Evolutionary conservation across 2,329 filamentous ascomycete species (phyloP).

Genomic region (Alternaria alternata): DNA sequence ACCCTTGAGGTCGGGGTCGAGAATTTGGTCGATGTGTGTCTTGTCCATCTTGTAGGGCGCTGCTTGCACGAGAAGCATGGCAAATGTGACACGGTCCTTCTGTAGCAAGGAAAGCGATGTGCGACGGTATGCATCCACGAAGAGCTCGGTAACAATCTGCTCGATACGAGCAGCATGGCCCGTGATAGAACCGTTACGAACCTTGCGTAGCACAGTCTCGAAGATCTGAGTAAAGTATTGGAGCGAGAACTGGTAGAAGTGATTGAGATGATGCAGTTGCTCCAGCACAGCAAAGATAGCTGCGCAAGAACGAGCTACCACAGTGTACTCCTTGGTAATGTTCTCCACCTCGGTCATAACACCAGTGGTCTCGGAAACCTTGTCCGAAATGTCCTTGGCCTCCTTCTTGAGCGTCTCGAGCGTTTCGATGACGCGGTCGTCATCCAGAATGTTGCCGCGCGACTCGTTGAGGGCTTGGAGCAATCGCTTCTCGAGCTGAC

Average conservation of each 20-base stretch:
- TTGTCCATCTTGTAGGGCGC: constrained; percentile 98
- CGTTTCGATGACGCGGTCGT: constrained; percentile 97
- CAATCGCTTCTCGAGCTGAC: constrained; percentile 91
- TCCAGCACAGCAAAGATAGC: constrained; percentile 97
- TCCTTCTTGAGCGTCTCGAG: constrained; percentile 98
- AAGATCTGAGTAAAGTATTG: constrained; percentile 99
- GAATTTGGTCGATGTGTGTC: constrained; percentile 81
- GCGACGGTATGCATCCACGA: constrained; percentile 88
- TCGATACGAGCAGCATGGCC: constrained; percentile 84
- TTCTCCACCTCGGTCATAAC: constrained; percentile 98
- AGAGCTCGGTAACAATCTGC: constrained; percentile 89
- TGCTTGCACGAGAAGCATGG: constrained; percentile 93
- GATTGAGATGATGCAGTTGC: constrained; percentile 96
- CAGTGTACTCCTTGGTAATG: constrained; percentile 92
- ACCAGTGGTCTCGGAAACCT: constrained; percentile 96
- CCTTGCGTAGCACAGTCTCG: constrained; percentile 84
- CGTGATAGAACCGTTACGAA: constrained; percentile 75
- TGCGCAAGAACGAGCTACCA: constrained; percentile 93
- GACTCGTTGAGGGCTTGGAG: constrained; percentile 97
- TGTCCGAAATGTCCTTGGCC: constrained; percentile 91
- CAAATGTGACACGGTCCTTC: constrained; percentile 91
- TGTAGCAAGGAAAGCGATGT: constrained; percentile 94
- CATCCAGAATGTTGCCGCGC: constrained; percentile 95
- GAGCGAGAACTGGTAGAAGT: constrained; percentile 99
- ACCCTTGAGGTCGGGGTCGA: constrained; percentile 79